These are phyloP conservation scores for Amanita rubescens DNA, from an alignment of 768 basidiomycete species.

Conservation along the genomic window DNA sequence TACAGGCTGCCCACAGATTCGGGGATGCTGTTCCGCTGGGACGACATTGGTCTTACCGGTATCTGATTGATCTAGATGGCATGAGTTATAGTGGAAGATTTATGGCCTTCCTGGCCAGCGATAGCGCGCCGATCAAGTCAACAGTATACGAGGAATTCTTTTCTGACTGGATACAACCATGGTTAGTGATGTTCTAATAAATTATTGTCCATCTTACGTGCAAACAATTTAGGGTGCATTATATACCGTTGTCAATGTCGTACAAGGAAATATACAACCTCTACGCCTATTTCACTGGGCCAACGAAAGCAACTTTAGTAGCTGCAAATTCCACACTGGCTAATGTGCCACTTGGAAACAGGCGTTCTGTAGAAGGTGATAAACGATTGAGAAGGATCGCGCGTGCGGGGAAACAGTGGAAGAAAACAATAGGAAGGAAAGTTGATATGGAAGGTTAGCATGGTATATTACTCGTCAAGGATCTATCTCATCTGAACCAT, in stretches of 20 bases:
- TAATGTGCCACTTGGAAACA: constrained; percentile 25
- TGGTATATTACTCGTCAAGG: neutral
- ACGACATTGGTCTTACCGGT: constrained; percentile 89
- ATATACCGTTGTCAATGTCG: constrained; percentile 80
- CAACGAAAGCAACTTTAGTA: constrained; percentile 50
- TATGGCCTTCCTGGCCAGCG: constrained; percentile 76
- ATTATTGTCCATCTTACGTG: neutral
- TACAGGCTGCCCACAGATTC: constrained; percentile 61
- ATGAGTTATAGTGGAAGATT: constrained; percentile 94
- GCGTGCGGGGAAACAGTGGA: constrained; percentile 90
- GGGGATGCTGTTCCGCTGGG: constrained; percentile 74
- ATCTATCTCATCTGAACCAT: neutral
- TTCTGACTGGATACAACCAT: constrained; percentile 60
- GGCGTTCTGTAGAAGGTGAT: constrained; percentile 54
- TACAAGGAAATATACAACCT: constrained; percentile 94
- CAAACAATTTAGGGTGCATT: constrained; percentile 67
- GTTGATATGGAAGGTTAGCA: constrained; percentile 87
- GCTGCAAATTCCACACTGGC: constrained; percentile 42
- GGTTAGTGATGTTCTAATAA: constrained; percentile 9
- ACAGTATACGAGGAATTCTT: constrained; percentile 91
- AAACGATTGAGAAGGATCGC: constrained; percentile 74
- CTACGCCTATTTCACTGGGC: constrained; percentile 88
- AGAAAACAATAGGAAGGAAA: constrained; percentile 69
- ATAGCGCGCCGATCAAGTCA: constrained; percentile 84
- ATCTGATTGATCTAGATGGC: constrained; percentile 87